A percentile compares a stretch with the other conserved stretches of the same genome.
Conservation (phyloP, 2,329 filamentous ascomycete species). For the Beauveria varroae region DNA sequence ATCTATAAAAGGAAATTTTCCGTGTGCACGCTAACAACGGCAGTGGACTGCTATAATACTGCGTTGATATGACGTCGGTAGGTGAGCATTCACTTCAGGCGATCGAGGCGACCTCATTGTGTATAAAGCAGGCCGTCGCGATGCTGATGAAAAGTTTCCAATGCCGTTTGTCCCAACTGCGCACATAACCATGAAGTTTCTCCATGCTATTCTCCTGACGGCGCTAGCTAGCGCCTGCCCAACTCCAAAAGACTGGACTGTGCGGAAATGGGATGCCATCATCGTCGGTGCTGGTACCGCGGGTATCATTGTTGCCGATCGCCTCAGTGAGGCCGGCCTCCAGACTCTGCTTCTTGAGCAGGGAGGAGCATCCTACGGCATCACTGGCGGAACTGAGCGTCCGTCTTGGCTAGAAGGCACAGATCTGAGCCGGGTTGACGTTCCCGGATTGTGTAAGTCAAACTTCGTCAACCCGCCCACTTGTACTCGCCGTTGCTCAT, state of each 20-base stretch:
- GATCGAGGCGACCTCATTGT: not conserved
- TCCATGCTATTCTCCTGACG: not conserved
- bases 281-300: constrained; percentile 44
- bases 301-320: constrained; percentile 43
- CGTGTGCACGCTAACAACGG: not conserved
- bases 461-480: constrained; percentile 7
- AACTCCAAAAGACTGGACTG: constrained; percentile 12
- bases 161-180: not conserved
- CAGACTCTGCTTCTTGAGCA: constrained; percentile 45
- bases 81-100: not conserved
- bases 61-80: constrained; percentile 7
- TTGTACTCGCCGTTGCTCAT: not conserved
- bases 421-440: constrained; percentile 42
- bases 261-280: constrained; percentile 24
- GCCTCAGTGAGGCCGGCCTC: constrained; percentile 43
- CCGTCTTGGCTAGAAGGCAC: constrained; percentile 42
- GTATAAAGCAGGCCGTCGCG: not conserved
- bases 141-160: not conserved
- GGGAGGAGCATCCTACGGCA: constrained; percentile 41
- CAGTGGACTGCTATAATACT: not conserved
- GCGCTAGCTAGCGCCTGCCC: constrained; percentile 7
- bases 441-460: constrained; percentile 38
- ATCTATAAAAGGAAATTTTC: constrained; percentile 5
- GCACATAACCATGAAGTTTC: not conserved
- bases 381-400: constrained; percentile 38